Base-by-base conservation (phyloP, 768 basidiomycete species). In the Mycena galopus region DNA sequence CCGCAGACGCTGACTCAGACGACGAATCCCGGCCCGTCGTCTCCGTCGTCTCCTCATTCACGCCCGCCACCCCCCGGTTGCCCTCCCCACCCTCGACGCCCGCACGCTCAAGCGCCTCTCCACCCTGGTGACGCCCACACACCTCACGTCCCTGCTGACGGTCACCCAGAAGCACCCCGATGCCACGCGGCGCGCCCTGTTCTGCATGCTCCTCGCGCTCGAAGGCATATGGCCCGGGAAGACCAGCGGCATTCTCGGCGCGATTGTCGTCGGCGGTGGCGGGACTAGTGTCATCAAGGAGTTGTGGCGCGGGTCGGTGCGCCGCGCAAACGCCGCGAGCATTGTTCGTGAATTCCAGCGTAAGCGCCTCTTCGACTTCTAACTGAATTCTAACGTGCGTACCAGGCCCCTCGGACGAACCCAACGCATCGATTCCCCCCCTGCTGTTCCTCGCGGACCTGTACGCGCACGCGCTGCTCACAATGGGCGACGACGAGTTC, bases 401-500 rank as follows among this genome's bases (percentile, higher is more conserved):
- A 3, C 23, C 59, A 65, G 60, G 58, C n/a, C 57, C 64, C 51
- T 50, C 67, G 57, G 12, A 65, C 88, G 91, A 91, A 70, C 78
- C 82, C 2, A 82, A 88, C 64, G 83, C 82, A 0, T 29, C 80
- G 0, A 80, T 94, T 90, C 87, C 92, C 0, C 86, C 93, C 2
- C 81, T 99, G 1, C 83, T 98, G 10, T 88, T 98, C 66, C 88
- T 97, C 10, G 87, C 90, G 1, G 93, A 97, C 61, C 80, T 98
- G 14, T 97, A 98, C 81, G 88, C 91, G 2, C 94, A 97, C 70
- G 89, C 92, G 1, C 88, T 99, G 35, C 85, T 96, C 35, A 96
- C 96, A 0, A 94, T 99, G 88, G 95, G 95, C 1, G 98, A 99
- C 76, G 97, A 98, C 81, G 98, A 99, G 79, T 99, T 99, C 84